Evolutionary conservation across 2,329 filamentous ascomycete genomes (phyloP), one percentile per base, ranked within the genome.

Genomic region (Alternaria alternata): DNA sequence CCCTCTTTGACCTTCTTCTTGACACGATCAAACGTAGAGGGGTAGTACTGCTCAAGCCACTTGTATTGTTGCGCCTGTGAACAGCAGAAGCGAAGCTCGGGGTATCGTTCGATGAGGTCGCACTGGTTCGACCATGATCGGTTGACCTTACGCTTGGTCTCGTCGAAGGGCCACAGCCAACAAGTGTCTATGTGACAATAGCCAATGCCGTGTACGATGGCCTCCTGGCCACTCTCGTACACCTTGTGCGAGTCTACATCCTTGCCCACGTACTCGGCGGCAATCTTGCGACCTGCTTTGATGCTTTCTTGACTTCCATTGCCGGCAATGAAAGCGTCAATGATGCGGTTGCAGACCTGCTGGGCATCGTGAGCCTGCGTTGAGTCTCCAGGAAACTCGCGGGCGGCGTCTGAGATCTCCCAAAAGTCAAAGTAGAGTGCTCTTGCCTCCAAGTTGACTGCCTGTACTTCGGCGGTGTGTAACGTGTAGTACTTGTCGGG

Each of bases 151-250:
- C 95, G 91, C 81, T 96, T 97, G 0, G 95, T 98, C 82, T 99
- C 95, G 9, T 91, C 95, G 87, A 93, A 99, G 0, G 95, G 95
- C 95, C 95, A 99, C 36, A 99, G 85, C 95, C 95, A 99, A 80
- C 94, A 97, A 28, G 91, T 96, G 80, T 98, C 95, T 68, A 99
- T 99, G 79, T 99, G 95, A 70, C 95, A 99, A 78, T 99, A 93
- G 0, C 95, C 95, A 66, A 98, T 94, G 36, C 89, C 94, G 70
- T 88, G 95, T 4, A 98, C 92, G 60, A 96, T 85, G 1, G 92
- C 88, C 34, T 90, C 85, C 26, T 89, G 89, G 63, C 88, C 89
- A 51, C 85, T 88, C 41, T 92, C 85, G 74, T 98, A 99, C 9
- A 99, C 93, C 65, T 92, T 88, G 54, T 90, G 84, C 6, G 92